Base-by-base conservation (phyloP, 441 rosid species). In the Populus tomentosa region DNA sequence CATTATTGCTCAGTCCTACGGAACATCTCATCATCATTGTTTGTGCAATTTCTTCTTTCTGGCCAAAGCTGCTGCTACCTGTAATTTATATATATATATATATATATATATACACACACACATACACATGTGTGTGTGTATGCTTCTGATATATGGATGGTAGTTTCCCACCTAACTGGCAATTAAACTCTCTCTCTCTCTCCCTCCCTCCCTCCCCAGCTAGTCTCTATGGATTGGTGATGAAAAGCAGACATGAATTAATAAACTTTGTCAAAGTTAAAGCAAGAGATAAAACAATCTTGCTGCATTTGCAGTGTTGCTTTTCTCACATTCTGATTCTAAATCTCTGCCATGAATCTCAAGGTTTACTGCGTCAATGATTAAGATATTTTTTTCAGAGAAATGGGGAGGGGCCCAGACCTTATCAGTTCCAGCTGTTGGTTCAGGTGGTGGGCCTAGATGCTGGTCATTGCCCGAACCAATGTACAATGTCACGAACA, bases 391-490 rank as follows among this genome's bases (percentile, higher is more conserved):
- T 61, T 78, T 36, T 66, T 79, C 74, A 77, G 28, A 59, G 78
- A 7, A 33, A 24, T 30, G 78, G 61, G 0, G 80, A 75, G 87
- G 88, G 89, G 35, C 78, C 94, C 82, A 63, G 36, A 65, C 72
- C 87, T 84, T 86, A 87, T 87, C 87, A 82, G 87, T 80, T 88
- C 89, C 91, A 85, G 93, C 88, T 88, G 87, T 83, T 85, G 85
- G 83, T 80, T 82, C 92, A 88, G 93, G 87, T 80, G 81, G 86
- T 78, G 91, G 88, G 26, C 89, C 89, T 85, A 77, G 69, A 36
- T 85, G 90, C 88, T 82, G 82, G 81, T 83, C 75, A 84, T 83
- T 86, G 88, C 89, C 89, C 86, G 8, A 90, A 78, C 91, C 84
- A 84, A 79, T 86, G 90, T 80, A 84, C 84, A 82, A 75, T 84